Percentiles rank a stretch among this genome's conserved stretches.
Evolutionary conservation across 202 grass and related monocot species (phyloP).

Genomic region (Hordeum pubiflorum): DNA sequence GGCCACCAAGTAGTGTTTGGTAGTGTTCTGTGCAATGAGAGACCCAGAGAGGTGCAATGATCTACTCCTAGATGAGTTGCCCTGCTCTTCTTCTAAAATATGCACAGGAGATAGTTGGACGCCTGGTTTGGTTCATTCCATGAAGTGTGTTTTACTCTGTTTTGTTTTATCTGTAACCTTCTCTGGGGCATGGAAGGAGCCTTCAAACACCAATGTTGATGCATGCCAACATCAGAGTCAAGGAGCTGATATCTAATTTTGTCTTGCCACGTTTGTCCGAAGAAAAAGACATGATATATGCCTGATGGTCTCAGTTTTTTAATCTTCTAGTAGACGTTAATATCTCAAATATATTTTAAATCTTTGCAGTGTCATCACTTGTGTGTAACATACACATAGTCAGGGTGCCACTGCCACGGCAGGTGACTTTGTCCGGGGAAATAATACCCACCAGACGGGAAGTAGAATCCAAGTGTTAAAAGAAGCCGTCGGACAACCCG

Average conservation of each 20-base stretch:
- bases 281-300: background rate
- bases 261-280: background rate
- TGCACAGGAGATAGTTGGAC: background rate
- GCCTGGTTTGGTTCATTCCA: background rate
- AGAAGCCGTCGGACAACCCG: background rate
- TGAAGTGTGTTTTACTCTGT: background rate
- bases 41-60: too few species aligned
- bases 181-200: background rate
- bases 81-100: background rate
- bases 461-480: background rate
- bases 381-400: background rate
- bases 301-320: conserved; percentile 5
- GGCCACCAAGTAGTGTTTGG: background rate
- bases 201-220: background rate
- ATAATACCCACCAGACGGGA: background rate
- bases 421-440: background rate
- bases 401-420: background rate
- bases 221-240: background rate
- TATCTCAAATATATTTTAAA: background rate
- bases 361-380: background rate
- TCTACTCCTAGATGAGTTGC: background rate
- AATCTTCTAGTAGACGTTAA: background rate
- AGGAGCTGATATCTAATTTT: background rate
- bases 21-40: background rate
- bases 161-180: background rate